Base-by-base conservation (phyloP, 768 basidiomycete genomes). In the Ramaria sp. region DNA sequence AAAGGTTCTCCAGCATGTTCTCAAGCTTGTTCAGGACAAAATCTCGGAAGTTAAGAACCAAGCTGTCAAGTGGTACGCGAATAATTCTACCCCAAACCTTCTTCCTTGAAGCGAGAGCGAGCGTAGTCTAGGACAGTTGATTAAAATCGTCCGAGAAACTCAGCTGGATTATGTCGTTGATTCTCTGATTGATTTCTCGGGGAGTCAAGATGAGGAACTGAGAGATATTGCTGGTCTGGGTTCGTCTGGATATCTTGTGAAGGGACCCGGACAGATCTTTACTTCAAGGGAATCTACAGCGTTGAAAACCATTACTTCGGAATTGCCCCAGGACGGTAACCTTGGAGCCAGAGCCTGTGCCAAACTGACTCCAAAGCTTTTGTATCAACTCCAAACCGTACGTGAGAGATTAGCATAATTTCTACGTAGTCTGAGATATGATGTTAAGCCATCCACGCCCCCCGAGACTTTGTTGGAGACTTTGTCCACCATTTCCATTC, bases 1-100 rank as follows among this genome's bases (percentile, higher is more conserved):
- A 65, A 88, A 86, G 65, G 82, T 95, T 49, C 75, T 95, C 45
- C 80, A 79, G 39, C 82, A 87, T 66, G 92, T 98, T 1, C 74
- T 97, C 41, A 73, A 80, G 32, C 78, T 97, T 18, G 85, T 97
- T 4, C 87, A 89, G 64, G 96, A 99, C 71, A 86, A 85, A 69
- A 97, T 94, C 61, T 92, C 92, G 7, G 96, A 99, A 73, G 96
- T 98, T 59, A 98, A 98, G 75, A 96, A 96, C 64, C 86, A 90
- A 66, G 91, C 92, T 1, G 95, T 96, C 10, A 92, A 94, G 72
- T 94, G 92, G 95, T 88, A 61, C 51, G 78, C 65, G 32, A 47
- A n/a, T 36, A 18, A 7, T 52, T 43, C 6, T 5, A 22, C 28
- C 13, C 32, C 9, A 10, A 34, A 28, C 27, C n/a, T 16, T 32